Base-by-base conservation (phyloP, 768 basidiomycete species). In the Exsudoporus frostii region DNA sequence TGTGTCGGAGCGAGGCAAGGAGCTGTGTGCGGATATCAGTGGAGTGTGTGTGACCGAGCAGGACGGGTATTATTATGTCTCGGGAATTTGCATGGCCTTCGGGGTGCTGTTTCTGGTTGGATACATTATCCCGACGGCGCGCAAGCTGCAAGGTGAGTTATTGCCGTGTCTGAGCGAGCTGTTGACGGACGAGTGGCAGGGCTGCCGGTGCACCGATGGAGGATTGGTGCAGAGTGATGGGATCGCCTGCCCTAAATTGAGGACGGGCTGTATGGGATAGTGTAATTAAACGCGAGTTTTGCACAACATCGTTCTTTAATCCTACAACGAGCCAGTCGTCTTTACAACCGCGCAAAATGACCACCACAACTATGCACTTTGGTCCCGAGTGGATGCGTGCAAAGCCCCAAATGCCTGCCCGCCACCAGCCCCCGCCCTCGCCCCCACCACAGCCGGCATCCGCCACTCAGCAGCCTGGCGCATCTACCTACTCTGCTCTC, bases 321-420 rank as follows among this genome's bases (percentile, higher is more conserved):
- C 49, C 24, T 27, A 30, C 40, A 48, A 45, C 53, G 45, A 42
- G 24, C 56, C 22, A 40, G 43, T 36, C 40, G 29, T 46, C 29
- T 40, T 45, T 53, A 55, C 48, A 58, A 51, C 33, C 42, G 11
- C 29, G 47, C 65, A 75, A 72, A 75, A 79, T 79, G 79, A 68
- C 79, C 42, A 67, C 88, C 57, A 77, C 79, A 25, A 85, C 88
- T 11, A 88, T 92, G 83, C 90, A 92, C 70, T 92, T 92, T 77
- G 90, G 89, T 65, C 90, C 90, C 43, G 90, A 92, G 73, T 92
- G 90, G 90, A 92, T 92, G 90, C 84, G 90, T 64, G 80, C 84
- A 60, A 91, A 91, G 74, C 82, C 80, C 56, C 81, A 82, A 52
- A 70, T 78, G 42, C 69, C 79, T 41, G 65, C 78, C 56, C 82